phyloP scores from a whole-genome alignment of 306 rosid species.

The Benincasa hispida region DNA sequence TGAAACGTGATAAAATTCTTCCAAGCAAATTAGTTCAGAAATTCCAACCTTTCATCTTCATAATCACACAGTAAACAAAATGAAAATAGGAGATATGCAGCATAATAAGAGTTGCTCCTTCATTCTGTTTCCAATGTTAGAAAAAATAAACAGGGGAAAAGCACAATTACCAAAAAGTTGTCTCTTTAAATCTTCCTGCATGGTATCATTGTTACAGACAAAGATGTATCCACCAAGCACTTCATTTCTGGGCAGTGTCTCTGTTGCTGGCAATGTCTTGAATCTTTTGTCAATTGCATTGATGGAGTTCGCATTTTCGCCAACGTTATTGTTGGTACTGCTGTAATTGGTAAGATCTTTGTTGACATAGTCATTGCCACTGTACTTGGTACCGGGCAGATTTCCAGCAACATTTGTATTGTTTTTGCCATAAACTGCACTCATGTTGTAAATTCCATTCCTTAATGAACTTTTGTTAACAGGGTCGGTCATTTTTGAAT shows the following conservation, averaged over 20 bases:
- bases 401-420: constrained; percentile 40
- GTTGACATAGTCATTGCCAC: constrained; percentile 42
- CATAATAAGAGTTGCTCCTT: too few species aligned
- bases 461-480: constrained; percentile 49
- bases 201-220: constrained; percentile 94
- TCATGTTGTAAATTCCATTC: constrained; percentile 53
- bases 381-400: constrained; percentile 48
- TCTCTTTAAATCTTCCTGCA: constrained; percentile 97
- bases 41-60: not conserved
- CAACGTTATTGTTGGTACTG: constrained; percentile 24
- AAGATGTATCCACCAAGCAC: constrained; percentile 99
- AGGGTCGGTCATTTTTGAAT: constrained; percentile 48
- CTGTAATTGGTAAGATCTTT: constrained; percentile 41
- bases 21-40: not conserved
- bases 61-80: not conserved
- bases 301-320: constrained; percentile 26
- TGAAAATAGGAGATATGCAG: not conserved
- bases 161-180: constrained; percentile 70
- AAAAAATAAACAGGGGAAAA: not conserved
- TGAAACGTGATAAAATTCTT: not conserved
- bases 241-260: constrained; percentile 92
- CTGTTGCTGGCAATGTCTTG: constrained; percentile 95
- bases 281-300: constrained; percentile 78
- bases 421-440: constrained; percentile 64
- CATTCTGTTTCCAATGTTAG: not conserved